These are phyloP conservation scores for Mycosphaerelloides madeirae DNA, from an alignment of 2,329 filamentous ascomycete species.

Conservation along the genomic window DNA sequence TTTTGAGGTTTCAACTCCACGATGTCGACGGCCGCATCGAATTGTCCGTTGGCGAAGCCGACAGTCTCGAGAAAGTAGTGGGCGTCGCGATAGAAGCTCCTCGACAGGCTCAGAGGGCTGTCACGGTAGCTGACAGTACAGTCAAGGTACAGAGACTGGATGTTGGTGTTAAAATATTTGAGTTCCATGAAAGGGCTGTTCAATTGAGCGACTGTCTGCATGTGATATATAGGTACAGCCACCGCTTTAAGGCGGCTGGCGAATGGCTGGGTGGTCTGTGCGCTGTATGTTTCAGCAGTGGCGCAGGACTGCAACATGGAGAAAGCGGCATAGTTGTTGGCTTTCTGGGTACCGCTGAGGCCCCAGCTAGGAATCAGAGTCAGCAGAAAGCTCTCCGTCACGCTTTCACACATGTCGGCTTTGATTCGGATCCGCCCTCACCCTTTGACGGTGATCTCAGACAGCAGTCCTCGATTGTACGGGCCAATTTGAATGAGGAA, in stretches of 20 bases:
- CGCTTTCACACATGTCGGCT: not conserved
- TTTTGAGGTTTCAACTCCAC: no score
- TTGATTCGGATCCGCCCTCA: constrained; percentile 6
- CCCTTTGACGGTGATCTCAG: constrained; percentile 19
- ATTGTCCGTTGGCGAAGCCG: constrained; percentile 19
- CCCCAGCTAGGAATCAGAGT: not conserved
- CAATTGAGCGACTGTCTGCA: no score
- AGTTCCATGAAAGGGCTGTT: no score
- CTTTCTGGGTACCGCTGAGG: not conserved
- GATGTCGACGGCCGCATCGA: constrained; percentile 25
- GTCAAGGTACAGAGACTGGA: constrained; percentile 22
- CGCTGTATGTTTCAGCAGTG: no score
- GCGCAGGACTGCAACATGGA: no score
- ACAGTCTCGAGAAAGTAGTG: constrained; percentile 26
- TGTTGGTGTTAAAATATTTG: constrained; percentile 26
- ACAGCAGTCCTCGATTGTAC: constrained; percentile 21
- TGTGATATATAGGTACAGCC: no score
- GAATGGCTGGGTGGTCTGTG: no score
- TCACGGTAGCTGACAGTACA: constrained; percentile 15
- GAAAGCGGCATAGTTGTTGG: constrained; percentile 21
- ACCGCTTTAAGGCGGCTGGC: no score
- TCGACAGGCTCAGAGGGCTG: constrained; percentile 13
- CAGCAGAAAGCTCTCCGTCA: not conserved
- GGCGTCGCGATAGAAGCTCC: constrained; percentile 23
- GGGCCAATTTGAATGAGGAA: constrained; percentile 27